phyloP scores from a whole-genome alignment of 495 filamentous ascomycete genomes.

The Podospora tetraspora region DNA sequence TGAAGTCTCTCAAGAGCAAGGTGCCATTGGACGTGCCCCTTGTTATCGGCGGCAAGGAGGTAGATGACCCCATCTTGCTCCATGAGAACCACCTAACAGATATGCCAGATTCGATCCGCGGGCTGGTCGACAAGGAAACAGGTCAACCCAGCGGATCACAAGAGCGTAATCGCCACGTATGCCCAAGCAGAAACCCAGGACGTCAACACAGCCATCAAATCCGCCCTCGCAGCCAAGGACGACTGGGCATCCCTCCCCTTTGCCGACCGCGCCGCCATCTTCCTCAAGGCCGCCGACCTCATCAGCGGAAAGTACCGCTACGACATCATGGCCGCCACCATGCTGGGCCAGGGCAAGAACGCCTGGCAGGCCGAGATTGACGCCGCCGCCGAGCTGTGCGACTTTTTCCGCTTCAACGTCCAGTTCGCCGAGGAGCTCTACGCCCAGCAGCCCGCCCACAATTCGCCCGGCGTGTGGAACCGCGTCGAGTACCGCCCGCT shows the following conservation, averaged over 20 bases:
- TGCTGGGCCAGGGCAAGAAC: slow-evolving; percentile 94
- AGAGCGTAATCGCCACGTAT: slow-evolving; percentile 67
- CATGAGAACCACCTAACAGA: neutral
- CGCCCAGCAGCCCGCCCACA: slow-evolving; percentile 72
- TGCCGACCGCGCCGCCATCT: slow-evolving; percentile 83
- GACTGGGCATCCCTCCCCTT: slow-evolving; percentile 80
- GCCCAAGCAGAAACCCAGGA: slow-evolving; percentile 67
- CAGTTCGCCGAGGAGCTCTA: slow-evolving; percentile 85
- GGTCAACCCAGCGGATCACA: slow-evolving; percentile 69
- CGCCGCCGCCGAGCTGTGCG: slow-evolving; percentile 81
- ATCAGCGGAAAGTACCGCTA: slow-evolving; percentile 87
- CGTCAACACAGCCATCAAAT: slow-evolving; percentile 68
- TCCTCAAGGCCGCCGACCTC: slow-evolving; percentile 88
- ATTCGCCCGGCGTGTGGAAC: slow-evolving; percentile 77
- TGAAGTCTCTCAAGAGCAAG: slow-evolving; percentile 55
- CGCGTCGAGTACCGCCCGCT: slow-evolving; percentile 76
- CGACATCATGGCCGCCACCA: slow-evolving; percentile 87
- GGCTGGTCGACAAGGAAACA: slow-evolving; percentile 47
- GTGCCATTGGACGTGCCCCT: slow-evolving; percentile 68
- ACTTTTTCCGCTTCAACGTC: slow-evolving; percentile 89
- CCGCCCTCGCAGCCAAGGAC: slow-evolving; percentile 74
- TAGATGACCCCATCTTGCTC: slow-evolving; percentile 27
- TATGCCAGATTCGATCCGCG: slow-evolving; percentile 47
- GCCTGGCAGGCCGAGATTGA: slow-evolving; percentile 97
- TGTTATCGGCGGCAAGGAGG: slow-evolving; percentile 72